A percentile compares a stretch with the other conserved stretches of the same genome.
phyloP scores from a whole-genome alignment of 2,329 filamentous ascomycete genomes.

The Sporothrix sp. region DNA sequence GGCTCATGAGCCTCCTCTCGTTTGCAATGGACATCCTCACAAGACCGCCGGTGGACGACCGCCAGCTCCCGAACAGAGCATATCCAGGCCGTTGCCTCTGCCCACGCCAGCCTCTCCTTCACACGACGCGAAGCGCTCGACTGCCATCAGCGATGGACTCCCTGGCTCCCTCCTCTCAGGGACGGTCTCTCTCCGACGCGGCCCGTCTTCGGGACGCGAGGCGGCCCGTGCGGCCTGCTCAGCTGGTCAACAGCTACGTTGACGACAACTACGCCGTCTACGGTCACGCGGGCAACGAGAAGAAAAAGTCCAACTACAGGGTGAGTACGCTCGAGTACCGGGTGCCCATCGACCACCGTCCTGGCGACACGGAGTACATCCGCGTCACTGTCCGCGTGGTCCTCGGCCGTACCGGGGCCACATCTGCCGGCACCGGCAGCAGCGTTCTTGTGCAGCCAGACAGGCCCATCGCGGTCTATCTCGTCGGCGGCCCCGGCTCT shows the following conservation, averaged over 20 bases:
- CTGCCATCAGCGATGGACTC: too few species aligned
- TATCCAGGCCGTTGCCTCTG: too few species aligned
- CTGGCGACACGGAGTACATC: not conserved
- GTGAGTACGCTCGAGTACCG: slow-evolving; percentile 7
- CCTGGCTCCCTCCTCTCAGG: too few species aligned
- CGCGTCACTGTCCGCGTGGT: not conserved
- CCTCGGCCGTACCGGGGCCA: not conserved
- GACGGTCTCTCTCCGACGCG: not conserved
- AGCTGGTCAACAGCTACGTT: not conserved
- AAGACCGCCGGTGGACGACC: not conserved
- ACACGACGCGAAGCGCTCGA: not conserved
- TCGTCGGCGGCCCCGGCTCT: slow-evolving; percentile 61
- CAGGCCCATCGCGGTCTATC: slow-evolving; percentile 37
- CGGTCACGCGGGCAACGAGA: not conserved
- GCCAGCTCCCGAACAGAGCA: not conserved
- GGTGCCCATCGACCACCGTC: slow-evolving; percentile 14
- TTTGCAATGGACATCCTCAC: not conserved
- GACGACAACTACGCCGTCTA: not conserved
- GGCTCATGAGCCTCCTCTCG: not conserved
- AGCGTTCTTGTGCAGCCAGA: not conserved
- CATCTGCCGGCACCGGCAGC: not conserved
- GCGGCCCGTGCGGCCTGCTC: not conserved
- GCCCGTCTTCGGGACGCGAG: not conserved
- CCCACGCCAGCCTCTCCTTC: too few species aligned
- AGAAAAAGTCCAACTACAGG: not conserved